Evolutionary conservation across 805 yeast species (phyloP), one percentile per base, ranked within the genome.

Genomic region (Kluyveromyces starmeri): DNA sequence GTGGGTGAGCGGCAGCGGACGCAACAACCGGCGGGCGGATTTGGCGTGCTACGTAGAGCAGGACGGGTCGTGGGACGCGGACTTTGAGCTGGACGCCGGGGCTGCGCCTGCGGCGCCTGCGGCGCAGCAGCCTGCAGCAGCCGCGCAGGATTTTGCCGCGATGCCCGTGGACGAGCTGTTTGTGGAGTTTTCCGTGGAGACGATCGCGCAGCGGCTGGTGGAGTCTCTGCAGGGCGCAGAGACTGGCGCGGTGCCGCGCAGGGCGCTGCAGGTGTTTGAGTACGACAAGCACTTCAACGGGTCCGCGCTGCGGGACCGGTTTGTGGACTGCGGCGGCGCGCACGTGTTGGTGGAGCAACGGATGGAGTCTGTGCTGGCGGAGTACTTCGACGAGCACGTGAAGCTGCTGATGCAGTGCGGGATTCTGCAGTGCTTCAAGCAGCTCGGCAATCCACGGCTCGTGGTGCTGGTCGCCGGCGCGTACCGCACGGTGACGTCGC

Each of bases 1-100:
- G 34, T 89, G 61, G 61, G 20, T 52, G n/a, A 43, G 44, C 6
- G 26, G 32, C 4, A 32, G 8, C 5, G 14, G n/a, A 7, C 3
- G 16, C 11, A 19, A 13, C 20, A 8, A 34, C 25, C 18, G 33
- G 15, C 7, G 34, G 25, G 21, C 33, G 30, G 16, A 17, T 17
- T 11, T 26, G 25, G 7, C 37, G 17, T 36, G 39, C 19, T 30
- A 19, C n/a, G 23, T 32, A 9, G 47, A 42, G 7, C 48, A 50
- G n/a, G 35, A 39, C 13, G 44, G 42, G 20, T 42, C 42, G 19
- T 52, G 55, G 55, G 60, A 52, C 33, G 40, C 45, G 6, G 58
- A 51, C 27, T 56, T 55, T 21, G 38, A 21, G 6, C 19, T 43
- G 19, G 58, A 55, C 22, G 29, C 40, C 16, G 34, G 26, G 4